Evolutionary conservation across 495 filamentous ascomycete genomes (phyloP).

Genomic region (Astrothelium subdiscretum): DNA sequence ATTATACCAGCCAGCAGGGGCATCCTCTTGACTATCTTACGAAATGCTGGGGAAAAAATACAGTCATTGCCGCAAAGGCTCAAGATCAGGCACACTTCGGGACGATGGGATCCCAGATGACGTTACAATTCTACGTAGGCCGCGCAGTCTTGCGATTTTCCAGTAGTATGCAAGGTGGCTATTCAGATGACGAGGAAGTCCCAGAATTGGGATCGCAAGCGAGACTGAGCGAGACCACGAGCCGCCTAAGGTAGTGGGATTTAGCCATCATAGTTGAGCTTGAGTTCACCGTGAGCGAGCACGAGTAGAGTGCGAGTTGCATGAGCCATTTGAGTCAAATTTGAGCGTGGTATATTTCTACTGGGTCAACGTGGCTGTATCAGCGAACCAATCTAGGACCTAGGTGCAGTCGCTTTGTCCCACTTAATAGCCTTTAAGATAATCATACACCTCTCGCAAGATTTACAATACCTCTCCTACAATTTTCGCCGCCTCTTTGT

Average conservation of each 20-base stretch:
- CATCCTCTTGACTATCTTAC: no score
- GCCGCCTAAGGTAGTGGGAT: background rate
- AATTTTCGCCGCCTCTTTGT: conserved; percentile 94
- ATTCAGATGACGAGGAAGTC: background rate
- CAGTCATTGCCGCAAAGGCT: no score
- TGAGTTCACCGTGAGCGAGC: background rate
- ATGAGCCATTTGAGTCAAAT: background rate
- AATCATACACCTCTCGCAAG: no score
- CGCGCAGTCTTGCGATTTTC: no score
- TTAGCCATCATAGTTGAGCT: no score
- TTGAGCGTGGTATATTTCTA: background rate
- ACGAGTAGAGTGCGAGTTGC: background rate
- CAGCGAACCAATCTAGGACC: background rate
- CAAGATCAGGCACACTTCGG: no score
- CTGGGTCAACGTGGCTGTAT: background rate
- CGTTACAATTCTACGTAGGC: no score
- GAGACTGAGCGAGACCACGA: background rate
- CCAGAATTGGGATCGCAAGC: background rate
- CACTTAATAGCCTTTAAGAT: no score
- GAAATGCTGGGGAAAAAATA: no score
- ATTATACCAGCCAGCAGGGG: no score
- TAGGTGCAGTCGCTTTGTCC: background rate
- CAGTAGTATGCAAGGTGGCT: no score
- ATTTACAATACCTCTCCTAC: conserved; percentile 87
- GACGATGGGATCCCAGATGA: no score